Percentiles rank a stretch among this genome's conserved stretches.
Conservation (phyloP, 2,329 filamentous ascomycete species). For the Calonectria montana region DNA sequence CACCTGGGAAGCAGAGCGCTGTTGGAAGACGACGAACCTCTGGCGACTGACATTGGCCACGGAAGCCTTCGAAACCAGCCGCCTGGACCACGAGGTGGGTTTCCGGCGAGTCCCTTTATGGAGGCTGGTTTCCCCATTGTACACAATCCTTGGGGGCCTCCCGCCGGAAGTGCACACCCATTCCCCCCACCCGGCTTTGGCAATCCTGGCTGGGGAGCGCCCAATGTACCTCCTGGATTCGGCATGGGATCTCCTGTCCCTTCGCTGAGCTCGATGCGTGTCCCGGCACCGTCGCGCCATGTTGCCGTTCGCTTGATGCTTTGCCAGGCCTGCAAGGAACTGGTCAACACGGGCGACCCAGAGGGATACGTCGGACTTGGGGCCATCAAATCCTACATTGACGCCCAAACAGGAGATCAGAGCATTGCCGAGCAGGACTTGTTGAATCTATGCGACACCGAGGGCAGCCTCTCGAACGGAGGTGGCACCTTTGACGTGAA, state of each 20-base stretch:
- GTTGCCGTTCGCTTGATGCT: conserved; percentile 79
- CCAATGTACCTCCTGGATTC: conserved; percentile 48
- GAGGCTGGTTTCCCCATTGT: conserved; percentile 53
- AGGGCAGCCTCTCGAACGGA: conserved; percentile 87
- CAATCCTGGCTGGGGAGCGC: conserved; percentile 53
- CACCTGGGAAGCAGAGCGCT: conserved; percentile 93
- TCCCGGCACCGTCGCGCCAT: conserved; percentile 68
- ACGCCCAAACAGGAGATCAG: conserved; percentile 60
- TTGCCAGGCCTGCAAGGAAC: conserved; percentile 80
- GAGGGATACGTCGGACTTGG: conserved; percentile 79
- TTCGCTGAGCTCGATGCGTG: conserved; percentile 44
- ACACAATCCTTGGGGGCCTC: conserved; percentile 56
- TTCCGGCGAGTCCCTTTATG: conserved; percentile 55
- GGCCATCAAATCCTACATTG: conserved; percentile 73
- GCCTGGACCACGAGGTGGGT: conserved; percentile 60
- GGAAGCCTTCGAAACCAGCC: conserved; percentile 60
- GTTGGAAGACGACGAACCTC: conserved; percentile 77
- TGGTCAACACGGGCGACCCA: conserved; percentile 55
- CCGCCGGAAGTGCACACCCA: conserved; percentile 48
- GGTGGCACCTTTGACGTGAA: conserved; percentile 86
- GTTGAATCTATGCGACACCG: conserved; percentile 87
- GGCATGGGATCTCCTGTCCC: conserved; percentile 47
- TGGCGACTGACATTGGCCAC: conserved; percentile 47
- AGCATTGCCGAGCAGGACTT: conserved; percentile 71
- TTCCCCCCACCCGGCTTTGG: conserved; percentile 61